phyloP scores from a whole-genome alignment of 495 filamentous ascomycete species.

The Penicillium goetzii region DNA sequence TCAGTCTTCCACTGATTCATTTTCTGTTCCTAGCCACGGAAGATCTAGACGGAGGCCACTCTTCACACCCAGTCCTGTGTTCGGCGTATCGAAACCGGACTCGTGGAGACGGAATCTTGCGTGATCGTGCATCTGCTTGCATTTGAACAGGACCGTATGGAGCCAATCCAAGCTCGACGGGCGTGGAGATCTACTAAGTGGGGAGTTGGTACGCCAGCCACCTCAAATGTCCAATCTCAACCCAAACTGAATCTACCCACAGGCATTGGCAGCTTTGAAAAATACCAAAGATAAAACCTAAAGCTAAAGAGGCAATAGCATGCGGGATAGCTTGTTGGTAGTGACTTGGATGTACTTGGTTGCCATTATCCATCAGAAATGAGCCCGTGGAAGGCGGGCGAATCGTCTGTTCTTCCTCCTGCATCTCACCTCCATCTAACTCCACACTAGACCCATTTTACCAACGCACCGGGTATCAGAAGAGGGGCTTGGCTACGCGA shows the following conservation, averaged over 20 bases:
- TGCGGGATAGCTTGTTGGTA: too few relatives aligned
- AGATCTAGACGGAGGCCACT: not conserved
- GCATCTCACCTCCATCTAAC: not conserved
- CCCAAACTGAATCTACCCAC: too few relatives aligned
- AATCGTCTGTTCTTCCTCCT: not conserved
- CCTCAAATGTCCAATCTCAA: not conserved
- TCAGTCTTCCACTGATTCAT: too few relatives aligned
- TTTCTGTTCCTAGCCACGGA: not conserved
- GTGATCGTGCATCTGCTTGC: not conserved
- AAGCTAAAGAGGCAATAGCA: too few relatives aligned
- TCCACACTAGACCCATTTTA: not conserved
- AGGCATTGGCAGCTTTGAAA: too few relatives aligned
- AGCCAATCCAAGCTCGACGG: not conserved
- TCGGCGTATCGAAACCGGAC: not conserved
- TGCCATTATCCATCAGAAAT: too few relatives aligned
- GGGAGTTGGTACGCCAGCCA: not conserved
- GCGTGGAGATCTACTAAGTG: not conserved
- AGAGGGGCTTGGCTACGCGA: not conserved
- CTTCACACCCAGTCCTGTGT: not conserved
- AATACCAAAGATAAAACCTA: too few relatives aligned
- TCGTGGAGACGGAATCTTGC: not conserved
- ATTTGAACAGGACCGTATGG: not conserved
- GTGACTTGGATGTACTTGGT: too few relatives aligned
- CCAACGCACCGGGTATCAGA: not conserved
- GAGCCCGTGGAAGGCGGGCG: not conserved